These are phyloP conservation scores for Vitis hybrid DNA, from an alignment of 177 flowering plant species.

Conservation along the genomic window DNA sequence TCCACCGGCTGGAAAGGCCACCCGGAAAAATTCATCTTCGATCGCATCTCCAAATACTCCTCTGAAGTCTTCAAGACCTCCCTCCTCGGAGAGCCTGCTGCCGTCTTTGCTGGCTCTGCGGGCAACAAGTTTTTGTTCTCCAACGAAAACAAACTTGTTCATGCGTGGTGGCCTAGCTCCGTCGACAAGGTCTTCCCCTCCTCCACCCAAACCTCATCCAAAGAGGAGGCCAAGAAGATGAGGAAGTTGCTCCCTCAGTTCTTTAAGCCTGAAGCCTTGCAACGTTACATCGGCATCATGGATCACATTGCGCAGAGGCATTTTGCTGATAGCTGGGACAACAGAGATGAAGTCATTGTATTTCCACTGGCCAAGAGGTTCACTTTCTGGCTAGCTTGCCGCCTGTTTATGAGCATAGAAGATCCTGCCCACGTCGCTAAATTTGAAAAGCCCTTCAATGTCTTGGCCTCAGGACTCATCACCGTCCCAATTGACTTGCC, in stretches of 20 bases:
- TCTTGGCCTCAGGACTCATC: background rate
- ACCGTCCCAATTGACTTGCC: background rate
- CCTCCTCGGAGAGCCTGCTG: slow-evolving; percentile 18
- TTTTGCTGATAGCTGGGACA: background rate
- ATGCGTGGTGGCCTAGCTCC: slow-evolving; percentile 25
- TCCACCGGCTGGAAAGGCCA: slow-evolving; percentile 29
- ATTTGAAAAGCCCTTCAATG: background rate
- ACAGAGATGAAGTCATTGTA: background rate
- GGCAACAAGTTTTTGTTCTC: slow-evolving; percentile 36
- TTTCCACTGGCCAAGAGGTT: background rate
- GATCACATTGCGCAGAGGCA: background rate
- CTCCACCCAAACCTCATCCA: slow-evolving; percentile 8
- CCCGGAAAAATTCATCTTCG: slow-evolving; percentile 33
- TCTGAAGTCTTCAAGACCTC: slow-evolving; percentile 25
- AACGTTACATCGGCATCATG: background rate
- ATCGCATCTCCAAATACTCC: slow-evolving; percentile 23
- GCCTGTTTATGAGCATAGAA: background rate
- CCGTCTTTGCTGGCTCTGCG: slow-evolving; percentile 23
- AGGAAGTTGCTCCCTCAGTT: too few relatives aligned
- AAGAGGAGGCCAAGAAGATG: background rate
- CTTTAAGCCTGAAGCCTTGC: too few relatives aligned
- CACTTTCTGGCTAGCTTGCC: background rate
- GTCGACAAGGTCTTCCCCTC: slow-evolving; percentile 22
- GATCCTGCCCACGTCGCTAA: background rate
- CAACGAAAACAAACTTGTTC: slow-evolving; percentile 26